A percentile compares a stretch with the other conserved stretches of the same genome.
Evolutionary conservation across 2,329 filamentous ascomycete genomes (phyloP).

Genomic region (Emmonsia crescens): DNA sequence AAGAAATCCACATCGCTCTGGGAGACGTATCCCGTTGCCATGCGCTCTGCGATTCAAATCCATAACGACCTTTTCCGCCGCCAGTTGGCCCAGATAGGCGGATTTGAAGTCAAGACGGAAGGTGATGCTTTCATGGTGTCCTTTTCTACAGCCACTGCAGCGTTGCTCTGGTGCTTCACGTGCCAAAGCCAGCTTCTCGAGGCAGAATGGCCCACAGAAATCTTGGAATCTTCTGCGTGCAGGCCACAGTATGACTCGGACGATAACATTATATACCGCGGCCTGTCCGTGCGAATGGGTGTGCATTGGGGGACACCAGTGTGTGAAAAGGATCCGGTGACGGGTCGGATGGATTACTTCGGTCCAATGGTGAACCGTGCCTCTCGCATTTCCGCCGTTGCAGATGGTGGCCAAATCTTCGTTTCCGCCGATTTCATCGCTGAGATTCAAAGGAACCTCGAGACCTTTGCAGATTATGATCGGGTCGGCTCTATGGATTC

Average conservation of each 20-base stretch:
- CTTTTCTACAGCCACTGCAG: conserved; percentile 90
- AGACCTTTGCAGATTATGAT: conserved; percentile 80
- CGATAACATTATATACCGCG: conserved; percentile 81
- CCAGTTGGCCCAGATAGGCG: conserved; percentile 83
- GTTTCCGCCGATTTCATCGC: conserved; percentile 96
- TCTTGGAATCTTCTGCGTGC: conserved; percentile 75
- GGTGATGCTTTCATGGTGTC: conserved; percentile 99
- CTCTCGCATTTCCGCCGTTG: conserved; percentile 83
- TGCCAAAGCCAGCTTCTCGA: conserved; percentile 82
- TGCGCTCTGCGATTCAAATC: conserved; percentile 92
- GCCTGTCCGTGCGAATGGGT: conserved; percentile 92
- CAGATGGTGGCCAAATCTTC: conserved; percentile 92
- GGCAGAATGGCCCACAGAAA: conserved; percentile 86
- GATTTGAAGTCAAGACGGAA: conserved; percentile 99
- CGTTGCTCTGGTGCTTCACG: conserved; percentile 90
- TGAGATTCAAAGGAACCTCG: conserved; percentile 83
- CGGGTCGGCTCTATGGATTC: conserved; percentile 56
- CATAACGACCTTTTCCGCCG: conserved; percentile 96
- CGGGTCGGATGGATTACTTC: conserved; percentile 97
- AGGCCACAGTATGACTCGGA: conserved; percentile 75
- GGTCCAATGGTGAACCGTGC: conserved; percentile 98
- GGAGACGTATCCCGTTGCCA: conserved; percentile 90
- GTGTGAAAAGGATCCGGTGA: conserved; percentile 91
- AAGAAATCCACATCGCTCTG: conserved; percentile 94
- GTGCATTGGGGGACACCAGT: conserved; percentile 93